Base-by-base conservation (phyloP, 768 basidiomycete genomes). In the Collybia mongolica region DNA sequence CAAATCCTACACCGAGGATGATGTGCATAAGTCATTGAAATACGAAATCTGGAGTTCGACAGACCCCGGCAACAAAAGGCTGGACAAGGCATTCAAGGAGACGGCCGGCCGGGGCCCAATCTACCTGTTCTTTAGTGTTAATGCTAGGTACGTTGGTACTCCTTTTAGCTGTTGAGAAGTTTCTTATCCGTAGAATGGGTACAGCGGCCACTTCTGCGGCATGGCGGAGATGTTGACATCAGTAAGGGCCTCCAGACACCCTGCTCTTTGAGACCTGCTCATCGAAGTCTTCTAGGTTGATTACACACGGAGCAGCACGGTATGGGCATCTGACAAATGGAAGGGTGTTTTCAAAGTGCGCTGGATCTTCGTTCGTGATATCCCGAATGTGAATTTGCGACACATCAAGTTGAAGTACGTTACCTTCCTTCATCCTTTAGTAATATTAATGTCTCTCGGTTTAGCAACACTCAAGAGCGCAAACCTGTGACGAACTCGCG, bases 271-370 rank as follows among this genome's bases (percentile, higher is more conserved):
- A 12, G 19, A 12, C 19, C 23, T 42, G 42, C 39, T 26, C 28
- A 48, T 38, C 46, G 14, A 49, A 35, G 14, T 19, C 6, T 36
- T 54, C 39, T 50, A 86, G 80, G 90, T 98, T 32, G 96, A 98
- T 65, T 95, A 98, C 66, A 88, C 90, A 5, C 81, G 88, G 51
- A 93, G 92, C 65, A 94, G 91, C 54, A 98, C 89, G 1, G 97
- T 99, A 17, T 99, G 97, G 97, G 95, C 95, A 1, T 95, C 95
- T 28, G 95, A 98, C 70, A 99, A 99, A 66, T 99, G 97, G 97
- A 98, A 99, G 69, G 97, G 97, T 19, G 93, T 98, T 46, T 97
- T 99, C 77, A 96, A 95, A 72, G 93, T 99, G 20, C 82, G 88
- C 49, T 98, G 97, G 97, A 86, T 98, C 55, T 98, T 93, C 65